Percentiles rank a stretch among this genome's conserved stretches.
These are phyloP conservation scores for Saccharomycopsis hybrid DNA, from an alignment of 1,139 yeast species.

Conservation along the genomic window DNA sequence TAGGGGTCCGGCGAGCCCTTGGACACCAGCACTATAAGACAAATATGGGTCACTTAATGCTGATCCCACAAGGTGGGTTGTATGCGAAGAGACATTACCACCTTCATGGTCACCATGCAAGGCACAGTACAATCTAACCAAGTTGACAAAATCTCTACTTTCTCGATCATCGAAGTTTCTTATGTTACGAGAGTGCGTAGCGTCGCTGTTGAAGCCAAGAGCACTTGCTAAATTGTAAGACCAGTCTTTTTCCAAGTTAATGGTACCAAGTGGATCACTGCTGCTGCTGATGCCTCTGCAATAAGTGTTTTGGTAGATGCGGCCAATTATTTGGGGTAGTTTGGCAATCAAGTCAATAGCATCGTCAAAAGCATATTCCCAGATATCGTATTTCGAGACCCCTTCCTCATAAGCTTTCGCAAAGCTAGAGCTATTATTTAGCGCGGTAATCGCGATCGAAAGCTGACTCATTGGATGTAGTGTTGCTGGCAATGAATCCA, in stretches of 20 bases:
- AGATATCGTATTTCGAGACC: constrained; percentile 58
- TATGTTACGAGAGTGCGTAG: constrained; percentile 25
- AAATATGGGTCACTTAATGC: constrained; percentile 37
- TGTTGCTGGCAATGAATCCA: constrained; percentile 50
- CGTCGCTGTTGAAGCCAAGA: constrained; percentile 25
- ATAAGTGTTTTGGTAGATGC: constrained; percentile 62
- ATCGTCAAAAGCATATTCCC: constrained; percentile 65
- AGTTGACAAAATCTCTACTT: constrained; percentile 34
- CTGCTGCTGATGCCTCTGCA: too few relatives aligned
- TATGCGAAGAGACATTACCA: constrained; percentile 40
- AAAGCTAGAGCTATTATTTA: constrained; percentile 55
- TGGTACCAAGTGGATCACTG: constrained; percentile 26
- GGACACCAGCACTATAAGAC: constrained; percentile 37
- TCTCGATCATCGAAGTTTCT: constrained; percentile 24
- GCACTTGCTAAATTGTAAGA: constrained; percentile 27
- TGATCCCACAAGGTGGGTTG: constrained; percentile 39
- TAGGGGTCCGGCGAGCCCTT: constrained; percentile 40
- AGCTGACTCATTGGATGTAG: constrained; percentile 71
- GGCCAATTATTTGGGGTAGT: constrained; percentile 59
- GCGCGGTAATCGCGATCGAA: constrained; percentile 57
- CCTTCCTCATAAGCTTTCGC: constrained; percentile 66
- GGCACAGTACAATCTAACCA: constrained; percentile 38
- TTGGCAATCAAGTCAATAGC: constrained; percentile 58
- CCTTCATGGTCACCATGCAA: constrained; percentile 43
- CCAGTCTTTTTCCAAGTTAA: constrained; percentile 26